These are phyloP conservation scores for Trichosporon sp. DNA, from an alignment of 1,284 basidiomycete genomes.

Conservation along the genomic window DNA sequence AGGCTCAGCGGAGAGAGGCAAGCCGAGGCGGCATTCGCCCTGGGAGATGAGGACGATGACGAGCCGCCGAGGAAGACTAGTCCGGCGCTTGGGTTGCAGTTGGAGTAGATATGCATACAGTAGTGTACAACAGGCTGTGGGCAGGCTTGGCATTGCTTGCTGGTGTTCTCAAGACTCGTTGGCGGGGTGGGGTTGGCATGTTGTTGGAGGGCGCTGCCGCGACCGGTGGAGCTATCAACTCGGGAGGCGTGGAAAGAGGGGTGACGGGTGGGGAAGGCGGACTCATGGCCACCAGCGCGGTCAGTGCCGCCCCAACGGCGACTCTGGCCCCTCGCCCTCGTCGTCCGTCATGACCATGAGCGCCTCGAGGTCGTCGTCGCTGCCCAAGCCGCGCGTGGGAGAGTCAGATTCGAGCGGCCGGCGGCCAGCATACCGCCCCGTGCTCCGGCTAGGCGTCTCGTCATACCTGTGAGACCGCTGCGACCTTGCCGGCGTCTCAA, in stretches of 20 bases:
- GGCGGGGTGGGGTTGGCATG: too few relatives aligned
- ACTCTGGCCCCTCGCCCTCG: too few relatives aligned
- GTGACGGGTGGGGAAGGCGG: neutral
- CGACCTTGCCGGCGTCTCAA: slow-evolving; percentile 6
- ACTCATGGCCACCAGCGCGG: too few relatives aligned
- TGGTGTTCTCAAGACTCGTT: too few relatives aligned
- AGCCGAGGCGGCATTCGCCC: neutral
- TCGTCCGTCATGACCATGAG: slow-evolving; percentile 45
- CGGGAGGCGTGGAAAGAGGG: too few relatives aligned
- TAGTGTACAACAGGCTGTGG: neutral
- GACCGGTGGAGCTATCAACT: too few relatives aligned
- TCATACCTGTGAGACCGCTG: neutral
- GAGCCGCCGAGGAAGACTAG: slow-evolving; percentile 1
- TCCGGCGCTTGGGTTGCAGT: neutral
- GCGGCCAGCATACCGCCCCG: neutral
- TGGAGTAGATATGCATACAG: neutral
- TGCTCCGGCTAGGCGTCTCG: slow-evolving; percentile 9
- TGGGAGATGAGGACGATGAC: slow-evolving; percentile 34
- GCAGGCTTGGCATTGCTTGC: too few relatives aligned
- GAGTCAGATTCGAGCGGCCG: neutral
- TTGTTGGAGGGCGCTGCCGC: too few relatives aligned
- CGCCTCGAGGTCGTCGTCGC: slow-evolving; percentile 31
- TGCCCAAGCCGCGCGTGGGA: neutral
- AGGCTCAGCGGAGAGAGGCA: neutral
- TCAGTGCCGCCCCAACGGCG: slow-evolving; percentile 23